Conservation (phyloP, 2,329 filamentous ascomycete species). For the Onygenales sp. region DNA sequence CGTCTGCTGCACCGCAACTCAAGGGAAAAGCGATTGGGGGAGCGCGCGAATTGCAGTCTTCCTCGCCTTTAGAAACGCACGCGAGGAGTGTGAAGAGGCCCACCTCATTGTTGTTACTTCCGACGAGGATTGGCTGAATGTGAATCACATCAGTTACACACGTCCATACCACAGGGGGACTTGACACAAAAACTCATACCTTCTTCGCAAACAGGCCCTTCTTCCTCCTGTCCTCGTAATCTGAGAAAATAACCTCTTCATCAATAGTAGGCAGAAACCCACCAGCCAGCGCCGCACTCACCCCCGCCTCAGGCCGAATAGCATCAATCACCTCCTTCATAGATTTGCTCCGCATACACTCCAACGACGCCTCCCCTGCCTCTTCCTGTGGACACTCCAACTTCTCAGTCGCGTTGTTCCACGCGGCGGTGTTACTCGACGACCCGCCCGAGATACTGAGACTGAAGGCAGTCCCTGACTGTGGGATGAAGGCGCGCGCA, state of each 20-base stretch:
- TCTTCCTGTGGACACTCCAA: neutral
- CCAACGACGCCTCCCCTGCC: neutral
- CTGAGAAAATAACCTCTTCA: neutral
- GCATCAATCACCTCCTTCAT: neutral
- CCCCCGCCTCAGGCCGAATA: neutral
- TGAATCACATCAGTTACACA: neutral
- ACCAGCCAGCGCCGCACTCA: neutral
- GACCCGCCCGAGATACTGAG: no score
- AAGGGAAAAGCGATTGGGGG: constrained; percentile 1
- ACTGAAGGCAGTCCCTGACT: constrained; percentile 20
- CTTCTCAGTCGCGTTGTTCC: neutral
- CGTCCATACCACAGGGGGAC: neutral
- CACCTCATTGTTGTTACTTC: neutral
- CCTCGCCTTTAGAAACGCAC: neutral
- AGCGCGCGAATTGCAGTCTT: neutral
- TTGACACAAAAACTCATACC: neutral
- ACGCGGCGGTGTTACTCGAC: neutral
- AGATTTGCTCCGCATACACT: neutral
- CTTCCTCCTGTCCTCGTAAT: neutral
- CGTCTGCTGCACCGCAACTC: neutral
- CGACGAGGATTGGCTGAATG: neutral
- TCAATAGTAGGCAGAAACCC: neutral
- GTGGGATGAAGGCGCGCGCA: constrained; percentile 16
- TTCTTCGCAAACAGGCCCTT: neutral
- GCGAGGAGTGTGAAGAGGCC: neutral